These are phyloP conservation scores for Penstemon newberryi DNA, from an alignment of 257 asterid species.

Conservation along the genomic window DNA sequence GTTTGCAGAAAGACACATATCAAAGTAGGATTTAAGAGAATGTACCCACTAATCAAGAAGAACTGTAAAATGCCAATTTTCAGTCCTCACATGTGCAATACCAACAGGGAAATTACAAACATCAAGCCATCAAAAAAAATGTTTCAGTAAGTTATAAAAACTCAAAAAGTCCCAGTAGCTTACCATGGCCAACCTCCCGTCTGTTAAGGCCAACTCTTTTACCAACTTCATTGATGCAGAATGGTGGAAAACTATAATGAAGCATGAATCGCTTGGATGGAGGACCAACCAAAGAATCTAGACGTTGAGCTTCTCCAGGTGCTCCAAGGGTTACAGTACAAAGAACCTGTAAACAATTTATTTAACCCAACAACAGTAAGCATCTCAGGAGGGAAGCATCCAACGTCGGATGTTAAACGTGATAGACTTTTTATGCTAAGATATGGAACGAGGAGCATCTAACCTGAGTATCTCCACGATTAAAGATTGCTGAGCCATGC, in stretches of 20 bases:
- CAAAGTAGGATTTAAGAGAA: not conserved
- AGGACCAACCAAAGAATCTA: conserved; percentile 91
- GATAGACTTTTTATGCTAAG: not conserved
- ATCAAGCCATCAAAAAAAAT: conserved; percentile 9
- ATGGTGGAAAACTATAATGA: conserved; percentile 96
- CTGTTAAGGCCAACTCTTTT: conserved; percentile 86
- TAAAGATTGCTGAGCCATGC: conserved; percentile 87
- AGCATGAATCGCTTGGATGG: conserved; percentile 94
- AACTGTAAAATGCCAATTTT: too few relatives aligned
- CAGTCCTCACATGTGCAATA: too few relatives aligned
- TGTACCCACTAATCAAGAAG: not conserved
- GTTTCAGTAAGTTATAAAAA: conserved; percentile 5
- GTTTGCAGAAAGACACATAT: too few relatives aligned
- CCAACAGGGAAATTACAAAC: not conserved
- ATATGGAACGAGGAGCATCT: conserved; percentile 24
- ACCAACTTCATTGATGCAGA: conserved; percentile 92
- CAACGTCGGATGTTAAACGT: conserved; percentile 1
- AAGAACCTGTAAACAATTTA: conserved; percentile 66
- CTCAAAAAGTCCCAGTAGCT: conserved; percentile 27
- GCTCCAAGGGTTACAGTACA: conserved; percentile 98
- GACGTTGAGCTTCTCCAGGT: conserved; percentile 91
- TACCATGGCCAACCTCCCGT: conserved; percentile 99
- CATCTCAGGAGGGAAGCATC: conserved; percentile 9
- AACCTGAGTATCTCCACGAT: conserved; percentile 98
- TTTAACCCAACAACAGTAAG: conserved; percentile 28